Base-by-base conservation (phyloP, 179 eudicot genomes). In the Beta corolliflora region DNA sequence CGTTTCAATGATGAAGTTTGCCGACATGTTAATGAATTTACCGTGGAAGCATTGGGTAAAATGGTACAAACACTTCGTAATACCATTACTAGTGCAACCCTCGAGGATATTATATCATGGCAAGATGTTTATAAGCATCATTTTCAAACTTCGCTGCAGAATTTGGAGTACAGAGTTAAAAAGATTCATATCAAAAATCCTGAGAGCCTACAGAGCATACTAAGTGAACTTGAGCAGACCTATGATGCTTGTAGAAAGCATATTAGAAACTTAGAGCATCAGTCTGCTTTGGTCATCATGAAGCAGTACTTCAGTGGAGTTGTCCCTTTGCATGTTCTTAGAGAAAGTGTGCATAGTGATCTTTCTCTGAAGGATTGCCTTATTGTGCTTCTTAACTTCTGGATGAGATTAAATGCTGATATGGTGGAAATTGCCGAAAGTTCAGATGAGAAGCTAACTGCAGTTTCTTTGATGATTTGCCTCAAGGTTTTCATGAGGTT, bases 1-100 rank as follows among this genome's bases (percentile, higher is more conserved):
- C 83, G 87, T 81, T 86, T 97, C 83, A 90, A 83, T 77, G 80
- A 75, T 70, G 99, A 94, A 88, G 86, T 97, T 65, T 87, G 82
- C 85, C 82, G 89, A 75, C 93, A 94, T 78, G 83, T 93, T 64
- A 85, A 91, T 88, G 97, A 93, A 85, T 75, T 59, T 44, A 94
- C 80, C 65, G 97, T 97, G 70, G 99, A 93, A 89, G 94, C 93
- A 77, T 77, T 97, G 84, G 97, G 95, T 60, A 83, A 88, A 77
- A 87, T 92, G 97, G 97, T 97, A 77, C 82, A 90, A 84, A 83
- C 83, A 52, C 93, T 94, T 48, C 79, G 78, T 44, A 77, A 84
- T 74, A 68, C 89, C 44, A 82, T 80, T 75, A 77, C 84, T 73
- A 84, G 80, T 86, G 84, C 81, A 64, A 81, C 56, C n/a, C 81